A percentile compares a stretch with the other conserved stretches of the same genome.
Evolutionary conservation across 2,329 filamentous ascomycete species (phyloP).

Genomic region (Verticillium nubilum): DNA sequence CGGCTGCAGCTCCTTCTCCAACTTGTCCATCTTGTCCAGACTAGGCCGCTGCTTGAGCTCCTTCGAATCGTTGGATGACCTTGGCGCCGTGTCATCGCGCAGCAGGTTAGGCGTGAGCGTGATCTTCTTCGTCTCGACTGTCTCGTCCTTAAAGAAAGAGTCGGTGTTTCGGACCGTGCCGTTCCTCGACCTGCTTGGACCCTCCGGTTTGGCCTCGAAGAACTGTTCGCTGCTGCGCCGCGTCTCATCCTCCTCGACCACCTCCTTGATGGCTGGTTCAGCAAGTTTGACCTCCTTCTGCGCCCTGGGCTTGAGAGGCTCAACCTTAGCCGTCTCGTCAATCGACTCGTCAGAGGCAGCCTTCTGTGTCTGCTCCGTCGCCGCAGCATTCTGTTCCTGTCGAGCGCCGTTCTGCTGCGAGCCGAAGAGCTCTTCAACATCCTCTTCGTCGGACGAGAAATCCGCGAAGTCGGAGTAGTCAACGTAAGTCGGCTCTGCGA

Average conservation of each 20-base stretch:
- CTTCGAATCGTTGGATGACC: slow-evolving; percentile 49
- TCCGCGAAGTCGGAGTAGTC: slow-evolving; percentile 86
- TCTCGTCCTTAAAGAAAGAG: slow-evolving; percentile 97
- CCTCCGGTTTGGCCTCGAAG: slow-evolving; percentile 48
- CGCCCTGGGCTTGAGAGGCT: slow-evolving; percentile 45
- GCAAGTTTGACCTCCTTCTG: slow-evolving; percentile 30
- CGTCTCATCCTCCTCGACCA: slow-evolving; percentile 27
- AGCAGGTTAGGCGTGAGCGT: slow-evolving; percentile 90
- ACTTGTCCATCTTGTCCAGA: slow-evolving; percentile 68
- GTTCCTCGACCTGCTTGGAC: slow-evolving; percentile 65
- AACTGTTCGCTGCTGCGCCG: slow-evolving; percentile 61
- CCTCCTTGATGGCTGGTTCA: slow-evolving; percentile 20
- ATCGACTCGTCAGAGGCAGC: slow-evolving; percentile 26
- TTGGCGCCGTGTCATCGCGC: slow-evolving; percentile 61
- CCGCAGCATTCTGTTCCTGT: slow-evolving; percentile 16
- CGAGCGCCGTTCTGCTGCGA: slow-evolving; percentile 22
- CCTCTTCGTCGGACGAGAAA: slow-evolving; percentile 70
- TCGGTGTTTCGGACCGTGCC: slow-evolving; percentile 87
- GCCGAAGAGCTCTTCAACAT: slow-evolving; percentile 38
- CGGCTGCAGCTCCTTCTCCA: slow-evolving; percentile 45
- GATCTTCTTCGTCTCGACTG: slow-evolving; percentile 93
- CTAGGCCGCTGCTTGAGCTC: slow-evolving; percentile 57
- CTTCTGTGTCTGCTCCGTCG: slow-evolving; percentile 20
- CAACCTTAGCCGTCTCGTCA: slow-evolving; percentile 50
- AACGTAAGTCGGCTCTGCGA: slow-evolving; percentile 78